Evolutionary conservation across 768 basidiomycete species (phyloP).

Genomic region (Gautieria morchelliformis): DNA sequence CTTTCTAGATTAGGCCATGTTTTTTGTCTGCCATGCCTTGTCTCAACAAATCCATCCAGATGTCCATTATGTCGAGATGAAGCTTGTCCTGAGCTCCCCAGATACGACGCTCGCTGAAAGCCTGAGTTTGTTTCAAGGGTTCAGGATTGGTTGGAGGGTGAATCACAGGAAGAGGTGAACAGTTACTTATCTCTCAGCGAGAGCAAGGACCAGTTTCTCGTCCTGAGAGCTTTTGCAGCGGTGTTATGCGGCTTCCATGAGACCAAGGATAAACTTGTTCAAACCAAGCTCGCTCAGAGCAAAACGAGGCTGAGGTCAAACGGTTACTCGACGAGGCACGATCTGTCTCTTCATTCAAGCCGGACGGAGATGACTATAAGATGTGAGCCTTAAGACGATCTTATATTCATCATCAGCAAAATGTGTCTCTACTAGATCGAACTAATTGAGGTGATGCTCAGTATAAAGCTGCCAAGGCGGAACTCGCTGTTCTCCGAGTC

Average conservation of each 20-base stretch:
- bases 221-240: constrained; percentile 6
- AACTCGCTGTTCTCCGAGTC: not conserved
- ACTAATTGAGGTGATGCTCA: not conserved
- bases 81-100: constrained; percentile 6
- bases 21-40: constrained; percentile 9
- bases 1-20: not conserved
- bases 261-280: constrained; percentile 7
- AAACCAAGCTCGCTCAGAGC: not conserved
- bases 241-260: constrained; percentile 9
- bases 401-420: not conserved
- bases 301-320: not conserved
- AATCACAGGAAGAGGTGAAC: constrained; percentile 1
- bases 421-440: not conserved
- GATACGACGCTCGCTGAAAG: constrained; percentile 6
- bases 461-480: constrained; percentile 3
- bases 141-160: constrained; percentile 8
- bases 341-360: not conserved
- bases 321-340: constrained; percentile 7
- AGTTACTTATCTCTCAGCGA: not conserved
- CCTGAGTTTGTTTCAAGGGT: constrained; percentile 7
- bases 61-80: constrained; percentile 9
- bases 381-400: not conserved
- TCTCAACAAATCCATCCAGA: constrained; percentile 3
- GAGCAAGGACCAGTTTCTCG: not conserved
- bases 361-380: constrained; percentile 1